A percentile compares a stretch with the other conserved stretches of the same genome.
These are phyloP conservation scores for Fraxinus quadrangulata DNA, from an alignment of 257 asterid species.

Conservation along the genomic window DNA sequence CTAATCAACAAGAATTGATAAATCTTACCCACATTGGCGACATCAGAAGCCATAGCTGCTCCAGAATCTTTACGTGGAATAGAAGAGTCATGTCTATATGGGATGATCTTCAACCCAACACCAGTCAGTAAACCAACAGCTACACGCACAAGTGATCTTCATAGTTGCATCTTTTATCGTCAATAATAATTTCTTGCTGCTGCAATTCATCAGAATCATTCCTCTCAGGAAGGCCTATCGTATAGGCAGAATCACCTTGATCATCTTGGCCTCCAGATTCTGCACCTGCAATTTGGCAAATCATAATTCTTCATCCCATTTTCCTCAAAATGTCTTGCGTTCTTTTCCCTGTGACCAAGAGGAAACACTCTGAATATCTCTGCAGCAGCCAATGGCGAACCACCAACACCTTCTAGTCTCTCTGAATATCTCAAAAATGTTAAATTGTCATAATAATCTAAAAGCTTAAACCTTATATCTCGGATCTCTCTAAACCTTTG, in stretches of 20 bases:
- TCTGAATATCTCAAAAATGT: constrained; percentile 89
- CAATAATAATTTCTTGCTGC: constrained; percentile 63
- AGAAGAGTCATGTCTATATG: constrained; percentile 47
- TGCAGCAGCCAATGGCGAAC: constrained; percentile 96
- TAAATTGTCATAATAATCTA: constrained; percentile 94
- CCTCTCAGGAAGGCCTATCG: constrained; percentile 32
- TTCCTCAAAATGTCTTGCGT: constrained; percentile 38
- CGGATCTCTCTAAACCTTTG: constrained; percentile 90
- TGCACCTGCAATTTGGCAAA: constrained; percentile 31
- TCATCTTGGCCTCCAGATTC: constrained; percentile 34
- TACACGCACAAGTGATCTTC: constrained; percentile 84
- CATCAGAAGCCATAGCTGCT: constrained; percentile 59
- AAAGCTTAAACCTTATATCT: constrained; percentile 69
- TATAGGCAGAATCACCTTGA: constrained; percentile 39
- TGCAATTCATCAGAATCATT: constrained; percentile 37
- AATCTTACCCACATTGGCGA: constrained; percentile 74
- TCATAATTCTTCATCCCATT: constrained; percentile 39
- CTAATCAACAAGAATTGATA: constrained; percentile 8
- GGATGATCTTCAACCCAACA: constrained; percentile 61
- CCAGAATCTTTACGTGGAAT: constrained; percentile 39
- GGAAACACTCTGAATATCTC: constrained; percentile 83
- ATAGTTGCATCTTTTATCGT: constrained; percentile 62
- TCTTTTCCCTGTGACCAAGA: constrained; percentile 50
- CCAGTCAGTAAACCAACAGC: constrained; percentile 77
- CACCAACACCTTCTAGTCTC: constrained; percentile 78